Conservation (phyloP, 768 basidiomycete species). For the Piloderma croceum region DNA sequence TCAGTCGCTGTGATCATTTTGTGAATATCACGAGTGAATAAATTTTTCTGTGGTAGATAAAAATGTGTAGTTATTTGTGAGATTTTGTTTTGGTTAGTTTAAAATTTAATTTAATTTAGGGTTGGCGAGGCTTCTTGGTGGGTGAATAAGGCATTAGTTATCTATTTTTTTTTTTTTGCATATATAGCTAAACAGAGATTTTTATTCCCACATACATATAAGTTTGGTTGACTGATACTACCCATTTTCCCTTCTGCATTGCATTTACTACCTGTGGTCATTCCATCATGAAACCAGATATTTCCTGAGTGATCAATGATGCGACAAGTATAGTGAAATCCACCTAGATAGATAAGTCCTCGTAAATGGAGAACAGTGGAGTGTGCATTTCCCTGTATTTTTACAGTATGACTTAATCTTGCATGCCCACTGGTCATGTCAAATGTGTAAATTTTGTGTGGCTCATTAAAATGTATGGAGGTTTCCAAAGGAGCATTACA, state of each 20-base stretch:
- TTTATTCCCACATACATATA: too few relatives aligned
- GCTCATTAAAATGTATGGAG: not conserved
- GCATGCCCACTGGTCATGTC: not conserved
- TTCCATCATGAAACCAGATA: constrained; percentile 22
- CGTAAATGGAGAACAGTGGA: constrained; percentile 5
- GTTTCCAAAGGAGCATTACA: not conserved
- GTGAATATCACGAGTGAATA: too few relatives aligned
- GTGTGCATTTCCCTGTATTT: not conserved
- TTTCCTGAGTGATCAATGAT: constrained; percentile 7
- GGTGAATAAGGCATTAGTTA: too few relatives aligned
- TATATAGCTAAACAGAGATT: too few relatives aligned
- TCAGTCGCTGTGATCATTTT: too few relatives aligned
- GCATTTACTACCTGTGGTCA: constrained; percentile 5
- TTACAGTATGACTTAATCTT: constrained; percentile 1
- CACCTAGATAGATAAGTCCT: constrained; percentile 19
- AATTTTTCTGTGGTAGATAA: too few relatives aligned
- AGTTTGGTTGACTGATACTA: too few relatives aligned
- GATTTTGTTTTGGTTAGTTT: too few relatives aligned
- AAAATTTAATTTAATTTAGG: too few relatives aligned
- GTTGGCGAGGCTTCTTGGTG: too few relatives aligned
- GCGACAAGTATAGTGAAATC: constrained; percentile 18
- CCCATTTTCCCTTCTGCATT: not conserved
- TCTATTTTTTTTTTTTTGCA: too few relatives aligned
- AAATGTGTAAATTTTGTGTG: not conserved
- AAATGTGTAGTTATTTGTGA: too few relatives aligned